These are phyloP conservation scores for Solanum microdontum DNA, from an alignment of 257 asterid genomes.

Conservation along the genomic window DNA sequence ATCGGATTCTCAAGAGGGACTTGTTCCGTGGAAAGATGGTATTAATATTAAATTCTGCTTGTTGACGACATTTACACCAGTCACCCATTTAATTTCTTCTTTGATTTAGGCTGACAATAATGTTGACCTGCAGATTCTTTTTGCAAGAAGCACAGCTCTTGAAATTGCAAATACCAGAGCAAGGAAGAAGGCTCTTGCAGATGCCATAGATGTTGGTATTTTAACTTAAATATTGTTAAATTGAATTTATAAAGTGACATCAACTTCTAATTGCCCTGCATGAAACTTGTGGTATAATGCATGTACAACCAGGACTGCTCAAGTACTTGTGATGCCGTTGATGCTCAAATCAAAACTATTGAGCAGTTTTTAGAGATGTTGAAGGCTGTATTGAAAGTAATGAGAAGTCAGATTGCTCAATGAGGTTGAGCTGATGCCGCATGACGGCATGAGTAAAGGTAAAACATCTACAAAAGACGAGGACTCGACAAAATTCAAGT, in stretches of 20 bases:
- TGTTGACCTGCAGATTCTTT: not conserved
- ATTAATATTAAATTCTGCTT: not conserved
- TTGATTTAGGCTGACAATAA: not conserved
- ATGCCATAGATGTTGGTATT: slow-evolving; percentile 15
- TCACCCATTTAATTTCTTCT: not conserved
- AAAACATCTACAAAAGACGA: not conserved
- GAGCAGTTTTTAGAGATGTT: slow-evolving; percentile 9
- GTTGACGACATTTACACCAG: not conserved
- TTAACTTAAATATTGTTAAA: not conserved
- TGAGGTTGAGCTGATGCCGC: not conserved
- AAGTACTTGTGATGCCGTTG: slow-evolving; percentile 6
- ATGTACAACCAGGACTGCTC: not conserved
- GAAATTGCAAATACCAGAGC: slow-evolving; percentile 16
- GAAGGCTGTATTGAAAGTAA: slow-evolving; percentile 1
- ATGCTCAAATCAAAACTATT: not conserved
- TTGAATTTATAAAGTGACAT: not conserved
- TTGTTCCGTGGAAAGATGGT: slow-evolving; percentile 10
- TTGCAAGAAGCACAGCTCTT: slow-evolving; percentile 10
- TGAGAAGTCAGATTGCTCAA: not conserved
- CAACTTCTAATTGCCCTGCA: not conserved
- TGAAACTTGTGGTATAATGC: not conserved
- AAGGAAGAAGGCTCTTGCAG: slow-evolving; percentile 9
- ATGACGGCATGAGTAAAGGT: not conserved
- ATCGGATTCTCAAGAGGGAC: slow-evolving; percentile 6
- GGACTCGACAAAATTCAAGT: not conserved